Conservation (phyloP, 2,329 filamentous ascomycete species). For the Ascochyta fabae region DNA sequence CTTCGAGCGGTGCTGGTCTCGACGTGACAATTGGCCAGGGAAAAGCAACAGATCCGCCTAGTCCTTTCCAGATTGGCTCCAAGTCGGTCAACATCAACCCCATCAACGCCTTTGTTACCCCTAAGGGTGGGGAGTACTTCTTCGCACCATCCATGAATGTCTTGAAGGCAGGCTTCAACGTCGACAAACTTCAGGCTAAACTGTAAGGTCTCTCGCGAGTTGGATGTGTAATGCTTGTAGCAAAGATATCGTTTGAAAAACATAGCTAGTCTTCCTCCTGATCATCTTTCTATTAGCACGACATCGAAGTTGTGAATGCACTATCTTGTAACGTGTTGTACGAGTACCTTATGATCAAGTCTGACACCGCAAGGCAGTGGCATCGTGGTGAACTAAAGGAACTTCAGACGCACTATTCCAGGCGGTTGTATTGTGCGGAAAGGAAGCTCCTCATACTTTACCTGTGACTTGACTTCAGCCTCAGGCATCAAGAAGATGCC, state of each 20-base stretch:
- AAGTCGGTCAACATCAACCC: slow-evolving; percentile 13
- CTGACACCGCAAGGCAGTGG: too few species aligned
- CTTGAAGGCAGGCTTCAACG: slow-evolving; percentile 11
- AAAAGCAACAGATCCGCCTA: neutral
- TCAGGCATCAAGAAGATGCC: neutral
- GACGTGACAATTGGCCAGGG: slow-evolving; percentile 14
- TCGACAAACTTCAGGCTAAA: neutral
- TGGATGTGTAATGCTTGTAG: neutral
- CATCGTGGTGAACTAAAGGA: too few species aligned
- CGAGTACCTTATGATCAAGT: too few species aligned
- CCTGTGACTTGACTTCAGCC: neutral
- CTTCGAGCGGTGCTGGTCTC: slow-evolving; percentile 3
- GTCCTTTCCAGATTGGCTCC: slow-evolving; percentile 8
- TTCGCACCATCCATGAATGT: slow-evolving; percentile 14
- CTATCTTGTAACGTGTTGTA: too few species aligned
- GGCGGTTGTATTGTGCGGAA: neutral
- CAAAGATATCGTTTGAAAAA: neutral
- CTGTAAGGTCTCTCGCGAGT: neutral
- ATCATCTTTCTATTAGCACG: neutral
- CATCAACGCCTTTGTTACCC: slow-evolving; percentile 13
- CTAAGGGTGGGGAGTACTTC: slow-evolving; percentile 15
- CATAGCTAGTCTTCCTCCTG: neutral
- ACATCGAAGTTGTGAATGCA: neutral
- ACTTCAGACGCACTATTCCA: too few species aligned
- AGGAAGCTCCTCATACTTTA: neutral